Percentiles rank a stretch among this genome's conserved stretches.
phyloP scores from a whole-genome alignment of 805 yeast genomes.

The Yamadazyma phyllophila region DNA sequence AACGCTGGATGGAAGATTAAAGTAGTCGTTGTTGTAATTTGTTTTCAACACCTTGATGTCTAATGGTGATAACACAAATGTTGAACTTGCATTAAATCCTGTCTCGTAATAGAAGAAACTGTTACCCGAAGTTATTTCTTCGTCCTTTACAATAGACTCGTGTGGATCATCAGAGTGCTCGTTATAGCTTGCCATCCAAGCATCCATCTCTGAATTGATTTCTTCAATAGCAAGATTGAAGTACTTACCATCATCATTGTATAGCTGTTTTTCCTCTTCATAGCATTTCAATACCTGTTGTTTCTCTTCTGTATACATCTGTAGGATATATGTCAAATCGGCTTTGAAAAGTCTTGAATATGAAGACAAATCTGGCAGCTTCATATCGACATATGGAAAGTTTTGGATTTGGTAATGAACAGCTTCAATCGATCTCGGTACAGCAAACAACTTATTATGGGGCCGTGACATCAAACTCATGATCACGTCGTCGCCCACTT shows the following conservation, averaged over 20 bases:
- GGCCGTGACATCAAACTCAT: slow-evolving; percentile 61
- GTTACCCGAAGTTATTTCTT: slow-evolving; percentile 32
- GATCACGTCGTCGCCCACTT: slow-evolving; percentile 50
- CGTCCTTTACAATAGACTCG: slow-evolving; percentile 9
- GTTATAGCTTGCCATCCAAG: slow-evolving; percentile 24
- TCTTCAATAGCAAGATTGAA: slow-evolving; percentile 53
- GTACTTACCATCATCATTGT: slow-evolving; percentile 57
- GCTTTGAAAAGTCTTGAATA: slow-evolving; percentile 74
- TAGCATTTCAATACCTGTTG: slow-evolving; percentile 47
- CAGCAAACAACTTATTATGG: slow-evolving; percentile 48
- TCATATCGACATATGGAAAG: slow-evolving; percentile 53
- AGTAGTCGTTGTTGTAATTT: slow-evolving; percentile 54
- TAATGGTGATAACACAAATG: slow-evolving; percentile 70
- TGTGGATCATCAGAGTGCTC: background rate
- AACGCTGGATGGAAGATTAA: slow-evolving; percentile 65
- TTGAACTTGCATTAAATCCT: slow-evolving; percentile 58
- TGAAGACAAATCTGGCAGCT: slow-evolving; percentile 26
- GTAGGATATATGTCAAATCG: slow-evolving; percentile 49
- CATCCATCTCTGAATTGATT: slow-evolving; percentile 47
- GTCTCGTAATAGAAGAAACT: slow-evolving; percentile 79
- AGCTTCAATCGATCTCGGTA: slow-evolving; percentile 37
- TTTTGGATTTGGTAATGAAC: slow-evolving; percentile 21
- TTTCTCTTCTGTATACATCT: slow-evolving; percentile 61
- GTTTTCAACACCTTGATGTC: slow-evolving; percentile 73
- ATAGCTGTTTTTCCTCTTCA: slow-evolving; percentile 58